Evolutionary conservation across 306 rosid species (phyloP).

Genomic region (Prunus salicina): DNA sequence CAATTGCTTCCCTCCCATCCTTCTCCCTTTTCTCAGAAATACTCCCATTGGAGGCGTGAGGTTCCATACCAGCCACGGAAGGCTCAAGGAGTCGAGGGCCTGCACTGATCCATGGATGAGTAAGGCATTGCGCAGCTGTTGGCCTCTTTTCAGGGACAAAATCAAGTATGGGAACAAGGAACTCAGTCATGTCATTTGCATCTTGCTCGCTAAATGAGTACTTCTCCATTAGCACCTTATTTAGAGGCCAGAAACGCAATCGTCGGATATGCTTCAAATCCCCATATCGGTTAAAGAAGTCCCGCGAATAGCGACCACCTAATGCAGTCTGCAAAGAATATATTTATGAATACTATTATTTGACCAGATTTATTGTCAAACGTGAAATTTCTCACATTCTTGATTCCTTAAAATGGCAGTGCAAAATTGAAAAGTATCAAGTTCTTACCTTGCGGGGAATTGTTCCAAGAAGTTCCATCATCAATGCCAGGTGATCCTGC

Average conservation of each 20-base stretch:
- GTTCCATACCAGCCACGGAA: conserved; percentile 7
- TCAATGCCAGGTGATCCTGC: conserved; percentile 85
- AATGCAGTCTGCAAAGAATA: conserved; percentile 59
- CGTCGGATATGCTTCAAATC: conserved; percentile 78
- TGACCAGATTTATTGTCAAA: conserved; percentile 2
- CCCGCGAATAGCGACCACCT: conserved; percentile 81
- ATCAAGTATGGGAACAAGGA: conserved; percentile 68
- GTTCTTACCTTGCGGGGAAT: conserved; percentile 74
- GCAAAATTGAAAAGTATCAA: neutral
- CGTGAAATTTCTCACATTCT: neutral
- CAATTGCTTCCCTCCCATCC: conserved; percentile 27
- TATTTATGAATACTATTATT: neutral
- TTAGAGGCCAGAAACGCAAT: conserved; percentile 81
- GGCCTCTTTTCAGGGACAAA: conserved; percentile 88
- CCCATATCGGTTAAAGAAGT: conserved; percentile 74
- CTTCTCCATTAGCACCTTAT: conserved; percentile 74
- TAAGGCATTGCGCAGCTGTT: conserved; percentile 68
- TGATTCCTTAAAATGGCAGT: neutral
- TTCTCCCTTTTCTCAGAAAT: conserved; percentile 16
- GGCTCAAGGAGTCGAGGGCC: conserved; percentile 52
- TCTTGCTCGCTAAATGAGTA: conserved; percentile 71
- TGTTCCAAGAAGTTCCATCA: conserved; percentile 95
- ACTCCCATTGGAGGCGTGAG: conserved; percentile 4
- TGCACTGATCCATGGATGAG: conserved; percentile 72
- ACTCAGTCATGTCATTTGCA: conserved; percentile 58